phyloP scores from a whole-genome alignment of 495 filamentous ascomycete genomes.

The Penicillium coprophilum region DNA sequence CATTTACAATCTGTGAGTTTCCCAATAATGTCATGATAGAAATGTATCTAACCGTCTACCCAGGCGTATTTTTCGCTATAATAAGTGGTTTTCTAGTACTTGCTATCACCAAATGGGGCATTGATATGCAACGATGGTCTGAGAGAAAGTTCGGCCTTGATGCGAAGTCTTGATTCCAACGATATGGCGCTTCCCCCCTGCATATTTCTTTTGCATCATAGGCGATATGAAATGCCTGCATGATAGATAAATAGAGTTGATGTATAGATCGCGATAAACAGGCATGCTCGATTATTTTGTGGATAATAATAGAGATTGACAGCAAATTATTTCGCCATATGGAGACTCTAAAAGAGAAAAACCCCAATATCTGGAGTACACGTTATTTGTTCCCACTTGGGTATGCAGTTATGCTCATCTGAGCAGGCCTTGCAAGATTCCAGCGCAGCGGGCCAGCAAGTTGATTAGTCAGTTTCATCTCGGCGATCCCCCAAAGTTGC shows the following conservation, averaged over 20 bases:
- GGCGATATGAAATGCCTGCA: constrained; percentile 4
- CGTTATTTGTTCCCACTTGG: neutral
- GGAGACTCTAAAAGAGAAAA: neutral
- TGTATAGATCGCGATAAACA: constrained; percentile 6
- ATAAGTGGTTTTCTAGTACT: constrained; percentile 36
- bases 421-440: too few species aligned
- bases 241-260: constrained; percentile 9
- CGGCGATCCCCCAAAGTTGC: neutral
- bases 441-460: too few species aligned
- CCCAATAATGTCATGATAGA: neutral
- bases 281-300: neutral
- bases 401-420: neutral
- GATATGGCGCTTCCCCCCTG: neutral
- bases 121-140: constrained; percentile 46
- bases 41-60: constrained; percentile 5
- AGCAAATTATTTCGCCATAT: neutral
- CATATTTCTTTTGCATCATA: neutral
- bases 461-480: neutral
- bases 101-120: constrained; percentile 38
- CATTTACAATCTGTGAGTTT: constrained; percentile 47
- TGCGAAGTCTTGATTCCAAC: constrained; percentile 13
- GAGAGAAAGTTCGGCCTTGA: constrained; percentile 32
- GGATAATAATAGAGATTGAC: neutral
- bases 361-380: neutral
- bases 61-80: constrained; percentile 39